Evolutionary conservation across 1,139 yeast species (phyloP).

Genomic region (Pneumocystis carinii): DNA sequence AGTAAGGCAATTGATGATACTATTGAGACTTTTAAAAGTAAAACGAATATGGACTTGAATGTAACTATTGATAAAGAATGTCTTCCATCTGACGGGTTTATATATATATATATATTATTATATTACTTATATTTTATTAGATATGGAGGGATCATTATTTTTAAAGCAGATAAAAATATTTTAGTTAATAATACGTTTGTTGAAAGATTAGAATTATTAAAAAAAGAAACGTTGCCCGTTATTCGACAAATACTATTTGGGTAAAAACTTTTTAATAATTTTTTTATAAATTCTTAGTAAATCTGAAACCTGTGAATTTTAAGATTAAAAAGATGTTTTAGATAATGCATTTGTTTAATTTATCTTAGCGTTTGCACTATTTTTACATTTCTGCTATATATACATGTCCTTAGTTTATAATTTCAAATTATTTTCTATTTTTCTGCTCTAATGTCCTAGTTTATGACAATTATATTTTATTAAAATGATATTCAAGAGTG

Average conservation of each 20-base stretch:
- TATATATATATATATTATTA: slow-evolving; percentile 17
- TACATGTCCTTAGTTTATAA: background rate
- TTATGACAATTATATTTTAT: background rate
- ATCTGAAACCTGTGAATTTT: slow-evolving; percentile 70
- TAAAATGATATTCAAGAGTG: background rate
- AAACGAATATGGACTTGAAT: slow-evolving; percentile 23
- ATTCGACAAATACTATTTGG: slow-evolving; percentile 86
- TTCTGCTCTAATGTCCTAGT: background rate
- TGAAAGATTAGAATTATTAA: slow-evolving; percentile 72
- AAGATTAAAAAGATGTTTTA: slow-evolving; percentile 36
- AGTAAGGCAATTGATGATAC: slow-evolving; percentile 51
- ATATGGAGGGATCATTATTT: slow-evolving; percentile 75
- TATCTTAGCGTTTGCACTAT: background rate
- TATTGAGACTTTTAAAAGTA: slow-evolving; percentile 45
- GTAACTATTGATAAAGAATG: slow-evolving; percentile 39
- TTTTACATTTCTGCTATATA: background rate
- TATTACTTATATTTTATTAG: slow-evolving; percentile 2
- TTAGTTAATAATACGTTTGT: slow-evolving; percentile 85
- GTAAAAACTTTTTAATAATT: slow-evolving; percentile 3
- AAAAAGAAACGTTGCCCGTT: slow-evolving; percentile 80
- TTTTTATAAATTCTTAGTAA: background rate
- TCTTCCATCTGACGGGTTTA: slow-evolving; percentile 38
- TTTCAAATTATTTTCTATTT: background rate
- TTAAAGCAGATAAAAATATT: slow-evolving; percentile 63
- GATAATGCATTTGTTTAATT: background rate